phyloP scores from a whole-genome alignment of 2,329 filamentous ascomycete genomes.

The Colletotrichum orchidophilum region DNA sequence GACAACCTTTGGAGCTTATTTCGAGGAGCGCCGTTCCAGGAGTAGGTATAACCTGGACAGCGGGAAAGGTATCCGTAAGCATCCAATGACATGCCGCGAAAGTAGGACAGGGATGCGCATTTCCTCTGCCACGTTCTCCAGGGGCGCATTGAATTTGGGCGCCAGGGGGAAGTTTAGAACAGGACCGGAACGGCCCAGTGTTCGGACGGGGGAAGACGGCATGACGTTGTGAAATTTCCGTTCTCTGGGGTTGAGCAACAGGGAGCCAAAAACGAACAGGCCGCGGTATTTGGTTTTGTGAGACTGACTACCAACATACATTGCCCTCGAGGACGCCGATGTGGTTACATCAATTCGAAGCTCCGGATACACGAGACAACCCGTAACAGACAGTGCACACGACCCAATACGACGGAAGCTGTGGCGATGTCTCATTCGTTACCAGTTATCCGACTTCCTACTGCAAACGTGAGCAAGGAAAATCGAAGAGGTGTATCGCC shows the following conservation, averaged over 20 bases:
- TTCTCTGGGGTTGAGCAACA: background rate
- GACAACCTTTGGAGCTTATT: background rate
- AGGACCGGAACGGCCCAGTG: background rate
- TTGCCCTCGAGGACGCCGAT: background rate
- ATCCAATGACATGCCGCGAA: background rate
- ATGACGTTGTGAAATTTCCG: constrained; percentile 33
- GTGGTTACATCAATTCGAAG: background rate
- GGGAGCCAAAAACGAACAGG: background rate
- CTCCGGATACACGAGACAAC: background rate
- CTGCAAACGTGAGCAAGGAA: background rate
- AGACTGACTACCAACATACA: background rate
- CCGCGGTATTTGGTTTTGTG: background rate
- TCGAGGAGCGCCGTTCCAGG: constrained; percentile 1
- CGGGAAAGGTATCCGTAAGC: background rate
- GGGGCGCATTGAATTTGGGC: constrained; percentile 1
- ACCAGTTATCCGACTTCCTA: background rate
- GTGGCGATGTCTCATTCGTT: background rate
- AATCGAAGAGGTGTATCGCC: constrained; percentile 11
- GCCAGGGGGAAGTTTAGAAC: constrained; percentile 10
- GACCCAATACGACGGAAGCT: background rate
- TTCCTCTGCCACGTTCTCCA: background rate
- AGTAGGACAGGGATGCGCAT: background rate
- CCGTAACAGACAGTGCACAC: background rate
- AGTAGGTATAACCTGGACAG: background rate
- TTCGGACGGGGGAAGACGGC: constrained; percentile 12